phyloP scores from a whole-genome alignment of 345 rosid species.

The Rhizophora apiculata region DNA sequence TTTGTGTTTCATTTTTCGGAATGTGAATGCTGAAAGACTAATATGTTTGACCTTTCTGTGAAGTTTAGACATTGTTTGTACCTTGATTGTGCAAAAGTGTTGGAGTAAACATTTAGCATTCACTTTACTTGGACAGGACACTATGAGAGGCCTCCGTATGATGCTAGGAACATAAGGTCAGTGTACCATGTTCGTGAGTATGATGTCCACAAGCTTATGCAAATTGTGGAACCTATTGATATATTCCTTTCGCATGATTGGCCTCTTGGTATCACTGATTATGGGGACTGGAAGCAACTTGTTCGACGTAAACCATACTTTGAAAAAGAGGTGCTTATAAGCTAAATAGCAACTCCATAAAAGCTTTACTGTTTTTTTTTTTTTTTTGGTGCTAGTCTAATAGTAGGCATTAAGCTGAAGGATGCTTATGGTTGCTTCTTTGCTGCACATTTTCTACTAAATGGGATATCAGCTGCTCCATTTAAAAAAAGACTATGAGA shows the following conservation, averaged over 20 bases:
- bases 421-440: no score
- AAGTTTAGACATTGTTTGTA: no score
- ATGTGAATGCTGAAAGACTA: background rate
- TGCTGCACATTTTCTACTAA: no score
- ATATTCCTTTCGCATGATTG: conserved; percentile 95
- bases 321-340: conserved; percentile 55
- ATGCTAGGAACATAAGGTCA: conserved; percentile 59
- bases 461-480: no score
- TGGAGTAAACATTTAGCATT: background rate
- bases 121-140: conserved; percentile 54
- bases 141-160: conserved; percentile 79
- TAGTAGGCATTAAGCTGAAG: no score
- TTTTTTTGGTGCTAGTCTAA: no score
- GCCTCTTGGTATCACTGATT: conserved; percentile 90
- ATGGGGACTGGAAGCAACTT: conserved; percentile 64
- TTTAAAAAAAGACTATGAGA: no score
- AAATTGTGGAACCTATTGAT: conserved; percentile 72
- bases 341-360: background rate
- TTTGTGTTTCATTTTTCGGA: background rate
- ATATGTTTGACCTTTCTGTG: no score
- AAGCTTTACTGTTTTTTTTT: background rate
- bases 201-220: conserved; percentile 86
- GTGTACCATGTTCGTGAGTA: conserved; percentile 89
- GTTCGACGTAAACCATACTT: conserved; percentile 52
- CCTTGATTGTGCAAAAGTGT: background rate